Evolutionary conservation across 2,329 filamentous ascomycete genomes (phyloP), one percentile per base, ranked within the genome.

Genomic region (Diaporthe capsici): DNA sequence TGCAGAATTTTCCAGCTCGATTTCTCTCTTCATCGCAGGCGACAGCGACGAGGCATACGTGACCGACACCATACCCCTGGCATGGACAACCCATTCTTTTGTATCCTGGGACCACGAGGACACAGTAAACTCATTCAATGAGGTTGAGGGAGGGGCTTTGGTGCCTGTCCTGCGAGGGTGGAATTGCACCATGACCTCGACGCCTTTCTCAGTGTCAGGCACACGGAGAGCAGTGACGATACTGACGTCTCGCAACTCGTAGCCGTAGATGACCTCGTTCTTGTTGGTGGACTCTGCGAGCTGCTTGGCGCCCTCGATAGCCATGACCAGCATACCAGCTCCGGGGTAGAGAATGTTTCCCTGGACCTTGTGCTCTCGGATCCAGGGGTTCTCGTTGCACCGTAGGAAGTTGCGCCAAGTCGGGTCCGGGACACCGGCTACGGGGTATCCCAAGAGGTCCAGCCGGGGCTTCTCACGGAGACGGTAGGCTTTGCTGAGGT

Each of bases 331-430:
- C 74, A 87, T 88, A 2, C 88, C 90, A 1, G 88, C 85, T 42
- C 89, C 84, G 31, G 91, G 89, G 79, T 89, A 91, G 39, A 91
- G 87, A 8, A 86, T 87, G 49, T 90, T 81, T 25, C 87, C 89
- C 78, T 92, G 89, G 81, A 92, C 88, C 75, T 83, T 84, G 83
- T 92, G 91, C 78, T 92, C 88, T 53, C 88, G 85, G 5, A 91
- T 84, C 84, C 92, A 92, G 2, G 92, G 88, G 0, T 89, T 79
- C 73, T 89, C 87, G 47, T 87, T 85, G 1, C 86, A 78, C 15
- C 84, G 84, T 25, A 89, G 79, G 42, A 87, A 84, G 75, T 88
- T 88, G 34, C 88, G 83, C 88, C 88, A 90, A 0, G 82, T 86
- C 0, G 87, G 87, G 13, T 87, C 85, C 58, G 82, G 87, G 10